Evolutionary conservation across 2,329 filamentous ascomycete species (phyloP), one percentile per base, ranked within the genome.

Genomic region (Aureobasidium sp.): DNA sequence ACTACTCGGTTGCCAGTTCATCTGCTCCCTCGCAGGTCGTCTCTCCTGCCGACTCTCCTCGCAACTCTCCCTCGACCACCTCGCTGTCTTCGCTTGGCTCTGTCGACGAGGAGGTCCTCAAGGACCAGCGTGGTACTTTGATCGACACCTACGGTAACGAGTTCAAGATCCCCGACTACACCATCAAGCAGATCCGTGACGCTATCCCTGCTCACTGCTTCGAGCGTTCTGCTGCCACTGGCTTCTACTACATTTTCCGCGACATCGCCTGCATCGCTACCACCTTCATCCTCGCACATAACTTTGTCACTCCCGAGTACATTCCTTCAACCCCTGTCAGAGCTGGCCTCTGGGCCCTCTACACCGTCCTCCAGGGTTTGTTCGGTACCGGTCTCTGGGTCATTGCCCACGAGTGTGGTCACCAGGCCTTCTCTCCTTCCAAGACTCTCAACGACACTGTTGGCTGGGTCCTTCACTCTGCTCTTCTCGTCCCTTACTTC

Each of bases 181-280:
- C 91, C 73, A 96, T 99, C 83, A 96, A 96, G 82, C 85, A 99
- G 73, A 93, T 99, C 73, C 88, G 91, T 71, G 89, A 96, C 78
- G 94, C 94, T 74, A 99, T 99, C 68, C 94, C 94, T 66, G 91
- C 92, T 77, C 94, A 97, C 83, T 99, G 94, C 84, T 97, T 89
- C 76, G 83, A 97, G 80, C 88, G 94, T 64, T 96, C 90, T 50
- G 89, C 84, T 64, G 74, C 85, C 66, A 85, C 79, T 67, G 88
- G 92, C 67, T 81, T 97, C 73, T 78, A 74, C 71, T 97, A 97
- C 77, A 92, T 97, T 69, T 83, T 86, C 71, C 87, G 93, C 65
- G 94, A 99, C 76, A 74, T 95, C 49, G 76, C 79, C 67, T 85
- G 82, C 69, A 79, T 97, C 41, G 87, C 82, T 48, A 78, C 81